Conservation (phyloP, 805 yeast species). For the Candida krabiensis region DNA sequence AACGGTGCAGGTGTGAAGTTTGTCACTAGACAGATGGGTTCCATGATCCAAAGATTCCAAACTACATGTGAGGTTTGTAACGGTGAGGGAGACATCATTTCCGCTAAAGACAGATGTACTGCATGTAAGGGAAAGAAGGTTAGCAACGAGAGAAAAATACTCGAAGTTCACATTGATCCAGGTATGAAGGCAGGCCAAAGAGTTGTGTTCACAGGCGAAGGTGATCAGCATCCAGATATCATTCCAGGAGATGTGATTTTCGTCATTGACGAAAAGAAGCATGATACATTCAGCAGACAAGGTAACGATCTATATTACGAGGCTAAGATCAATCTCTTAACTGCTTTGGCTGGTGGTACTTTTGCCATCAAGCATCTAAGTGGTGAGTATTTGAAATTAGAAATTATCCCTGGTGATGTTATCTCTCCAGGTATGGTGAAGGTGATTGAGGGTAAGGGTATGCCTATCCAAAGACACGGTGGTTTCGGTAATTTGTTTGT, state of each 20-base stretch:
- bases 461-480: constrained; percentile 92
- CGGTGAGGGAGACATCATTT: constrained; percentile 88
- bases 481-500: constrained; percentile 85
- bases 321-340: constrained; percentile 85
- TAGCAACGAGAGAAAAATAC: constrained; percentile 80
- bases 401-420: constrained; percentile 88
- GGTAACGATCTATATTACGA: constrained; percentile 85
- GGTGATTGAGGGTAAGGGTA: constrained; percentile 91
- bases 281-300: constrained; percentile 78
- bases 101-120: constrained; percentile 85
- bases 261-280: constrained; percentile 87
- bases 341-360: constrained; percentile 96
- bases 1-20: constrained; percentile 90
- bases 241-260: constrained; percentile 97
- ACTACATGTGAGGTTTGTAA: constrained; percentile 88
- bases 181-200: constrained; percentile 97
- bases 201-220: constrained; percentile 90
- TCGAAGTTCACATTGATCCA: constrained; percentile 92
- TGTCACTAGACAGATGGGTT: constrained; percentile 98
- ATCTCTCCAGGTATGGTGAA: constrained; percentile 80
- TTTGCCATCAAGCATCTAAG: constrained; percentile 85
- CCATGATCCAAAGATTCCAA: constrained; percentile 98
- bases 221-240: constrained; percentile 94
- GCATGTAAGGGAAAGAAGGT: constrained; percentile 88
- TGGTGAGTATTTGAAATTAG: constrained; percentile 86